Base-by-base conservation (phyloP, 257 asterid species). In the Phtheirospermum japonicum region DNA sequence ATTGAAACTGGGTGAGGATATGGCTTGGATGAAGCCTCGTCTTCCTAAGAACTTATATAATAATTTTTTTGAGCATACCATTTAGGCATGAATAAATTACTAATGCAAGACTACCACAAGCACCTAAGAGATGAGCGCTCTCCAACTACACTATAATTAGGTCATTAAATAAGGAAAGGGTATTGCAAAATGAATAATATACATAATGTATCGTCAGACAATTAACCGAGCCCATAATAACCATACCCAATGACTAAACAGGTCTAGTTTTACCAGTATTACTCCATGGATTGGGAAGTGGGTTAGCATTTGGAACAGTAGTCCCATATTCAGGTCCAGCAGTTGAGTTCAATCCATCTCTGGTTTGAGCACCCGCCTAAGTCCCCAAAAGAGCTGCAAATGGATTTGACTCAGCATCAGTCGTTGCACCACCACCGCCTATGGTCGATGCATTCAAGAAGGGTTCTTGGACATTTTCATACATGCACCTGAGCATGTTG, bases 401-500 rank as follows among this genome's bases (percentile, higher is more conserved):
- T 50, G 86, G 86, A 57, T 75, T 80, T 57, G 85, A 80, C 53
- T 77, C 82, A 0, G 71, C 63, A 73, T 72, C 82, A 57, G 71
- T 60, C 7, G 75, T 65, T 6, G 75, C 54, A 11, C 79, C 76
- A 16, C 80, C 85, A 52, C 36, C 11, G 60, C 78, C 75, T 72
- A 52, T 67, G 19, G 84, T 74, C 2, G 90, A 74, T 26, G 90
- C 87, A 68, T 83, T 83, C 76, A 83, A 61, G 68, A 83, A 73
- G 36, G 86, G 86, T 61, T 83, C 90, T 71, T 83, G 87, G 57
- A 83, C 90, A 70, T 80, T 83, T 63, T 80, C 90, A 60, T 83
- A 83, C 90, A 83, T 80, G 64, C 90, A 85, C 50, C 90, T 78
- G 50, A 83, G 90, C 85, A 80, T 78, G 83, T 83, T 83, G 69